Evolutionary conservation across 441 rosid species (phyloP).

Genomic region (Hypseocharis bilobata): DNA sequence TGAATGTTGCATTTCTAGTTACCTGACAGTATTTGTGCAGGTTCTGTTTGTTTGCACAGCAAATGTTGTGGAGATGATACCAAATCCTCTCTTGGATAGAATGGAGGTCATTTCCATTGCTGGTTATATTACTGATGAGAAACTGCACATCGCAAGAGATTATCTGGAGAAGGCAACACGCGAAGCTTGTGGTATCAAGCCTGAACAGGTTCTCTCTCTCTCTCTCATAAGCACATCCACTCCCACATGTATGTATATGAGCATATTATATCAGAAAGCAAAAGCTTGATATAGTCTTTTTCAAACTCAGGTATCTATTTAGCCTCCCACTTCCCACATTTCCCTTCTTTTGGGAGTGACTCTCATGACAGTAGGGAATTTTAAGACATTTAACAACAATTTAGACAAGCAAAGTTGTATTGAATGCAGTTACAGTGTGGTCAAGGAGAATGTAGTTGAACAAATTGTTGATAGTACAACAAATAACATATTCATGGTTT

Average conservation of each 20-base stretch:
- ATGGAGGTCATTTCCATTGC: slow-evolving; percentile 90
- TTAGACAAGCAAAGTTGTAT: background rate
- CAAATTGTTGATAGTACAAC: too few relatives aligned
- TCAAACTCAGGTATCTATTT: background rate
- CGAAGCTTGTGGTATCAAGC: slow-evolving; percentile 83
- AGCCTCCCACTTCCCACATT: background rate
- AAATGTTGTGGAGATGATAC: slow-evolving; percentile 72
- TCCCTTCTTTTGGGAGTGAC: too few relatives aligned
- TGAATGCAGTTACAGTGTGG: too few relatives aligned
- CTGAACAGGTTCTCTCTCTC: slow-evolving; percentile 54
- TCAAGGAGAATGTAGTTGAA: too few relatives aligned
- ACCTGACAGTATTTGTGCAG: slow-evolving; percentile 32
- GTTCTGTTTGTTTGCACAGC: slow-evolving; percentile 97
- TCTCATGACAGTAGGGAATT: too few relatives aligned
- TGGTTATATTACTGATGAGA: slow-evolving; percentile 94
- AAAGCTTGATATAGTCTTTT: too few relatives aligned
- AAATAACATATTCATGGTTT: background rate
- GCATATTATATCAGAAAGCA: too few relatives aligned
- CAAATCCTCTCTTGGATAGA: slow-evolving; percentile 79
- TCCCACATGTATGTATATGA: background rate
- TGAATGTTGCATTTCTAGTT: too few relatives aligned
- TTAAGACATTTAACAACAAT: too few relatives aligned
- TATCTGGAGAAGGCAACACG: slow-evolving; percentile 69
- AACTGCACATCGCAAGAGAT: slow-evolving; percentile 86
- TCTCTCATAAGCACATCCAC: background rate